Evolutionary conservation across 2,329 filamentous ascomycete genomes (phyloP), one percentile per base, ranked within the genome.

Genomic region (Rhinocladiella mackenziei): DNA sequence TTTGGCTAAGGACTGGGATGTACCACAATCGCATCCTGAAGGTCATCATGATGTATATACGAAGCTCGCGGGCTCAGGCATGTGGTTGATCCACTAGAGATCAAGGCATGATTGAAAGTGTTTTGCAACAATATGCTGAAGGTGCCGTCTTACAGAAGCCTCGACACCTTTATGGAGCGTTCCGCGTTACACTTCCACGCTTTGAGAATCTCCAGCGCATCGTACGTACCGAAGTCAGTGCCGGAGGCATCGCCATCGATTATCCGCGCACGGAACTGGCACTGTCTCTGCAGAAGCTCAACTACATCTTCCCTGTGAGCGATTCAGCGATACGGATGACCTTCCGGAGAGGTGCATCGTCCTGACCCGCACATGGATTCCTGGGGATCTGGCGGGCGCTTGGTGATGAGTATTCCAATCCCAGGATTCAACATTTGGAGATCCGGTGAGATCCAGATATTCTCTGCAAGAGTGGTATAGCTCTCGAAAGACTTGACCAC

Each of bases 321-420:
- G 29, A 48, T 15, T 19, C 36, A 8, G 26, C 6, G n/a, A 6
- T 48, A n/a, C 31, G 36, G 3, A 19, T 15, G 2, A 23, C 11
- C 9, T 19, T 44, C 19, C 23, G 31, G 10, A 13, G 11, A 5
- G 19, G 28, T n/a, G 9, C 15, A 2, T 8, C 6, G 8, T 3
- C 9, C 20, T 40, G 40, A 35, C 45, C 45, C 11, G 35, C 33
- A n/a, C 45, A 44, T 22, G 45, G 45, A 11, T 48, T 48, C 20
- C 15, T 48, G 19, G 45, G 18, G 2, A 22, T 41, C 10, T 43
- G 39, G 35, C 30, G 29, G 3, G 35, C 39, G 7, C 22, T 48
- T 11, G 25, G 22, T 9, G 22, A 44, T 15, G 7, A 10, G 19
- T 7, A 23, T 8, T 18, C 13, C 14, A 17, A 31, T 11, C 13